phyloP scores from a whole-genome alignment of 805 yeast species.

The Candida oleophila region DNA sequence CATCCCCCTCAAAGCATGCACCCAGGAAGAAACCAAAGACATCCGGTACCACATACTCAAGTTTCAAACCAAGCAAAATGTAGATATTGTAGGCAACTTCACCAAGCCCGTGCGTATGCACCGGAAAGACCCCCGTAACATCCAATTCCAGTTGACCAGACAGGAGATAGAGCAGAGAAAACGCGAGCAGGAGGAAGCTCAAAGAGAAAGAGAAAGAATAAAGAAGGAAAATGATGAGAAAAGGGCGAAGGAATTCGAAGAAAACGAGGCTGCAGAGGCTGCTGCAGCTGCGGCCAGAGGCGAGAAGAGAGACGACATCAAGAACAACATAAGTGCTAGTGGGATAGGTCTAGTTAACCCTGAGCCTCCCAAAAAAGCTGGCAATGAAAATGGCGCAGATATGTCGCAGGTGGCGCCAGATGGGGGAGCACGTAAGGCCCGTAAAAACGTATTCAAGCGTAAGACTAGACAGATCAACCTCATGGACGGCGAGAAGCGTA shows the following conservation, averaged over 20 bases:
- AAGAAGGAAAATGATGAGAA: slow-evolving; percentile 10
- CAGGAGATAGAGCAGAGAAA: slow-evolving; percentile 65
- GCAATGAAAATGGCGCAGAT: slow-evolving; percentile 40
- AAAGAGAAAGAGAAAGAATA: slow-evolving; percentile 19
- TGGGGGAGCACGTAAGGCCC: slow-evolving; percentile 77
- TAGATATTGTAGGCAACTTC: slow-evolving; percentile 72
- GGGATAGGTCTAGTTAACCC: slow-evolving; percentile 1
- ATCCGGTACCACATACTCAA: slow-evolving; percentile 77
- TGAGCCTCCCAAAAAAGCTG: slow-evolving; percentile 11
- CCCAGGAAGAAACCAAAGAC: slow-evolving; percentile 67
- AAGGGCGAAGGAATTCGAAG: slow-evolving; percentile 9
- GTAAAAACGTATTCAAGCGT: slow-evolving; percentile 59
- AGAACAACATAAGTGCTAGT: slow-evolving; percentile 7
- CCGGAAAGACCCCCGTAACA: slow-evolving; percentile 88
- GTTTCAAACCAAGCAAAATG: slow-evolving; percentile 69
- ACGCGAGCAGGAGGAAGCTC: slow-evolving; percentile 31
- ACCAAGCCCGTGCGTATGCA: slow-evolving; percentile 84
- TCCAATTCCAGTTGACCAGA: slow-evolving; percentile 81
- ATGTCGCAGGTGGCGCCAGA: slow-evolving; percentile 85
- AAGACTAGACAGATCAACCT: slow-evolving; percentile 83
- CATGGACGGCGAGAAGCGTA: slow-evolving; percentile 79
- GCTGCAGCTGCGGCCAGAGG: slow-evolving; percentile 15
- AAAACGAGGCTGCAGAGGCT: slow-evolving; percentile 15
- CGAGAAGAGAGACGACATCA: slow-evolving; percentile 13
- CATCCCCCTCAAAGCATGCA: slow-evolving; percentile 69